These are phyloP conservation scores for Coemansia sp. DNA, from an alignment of 192 early-diverging fungal genomes.

Conservation along the genomic window DNA sequence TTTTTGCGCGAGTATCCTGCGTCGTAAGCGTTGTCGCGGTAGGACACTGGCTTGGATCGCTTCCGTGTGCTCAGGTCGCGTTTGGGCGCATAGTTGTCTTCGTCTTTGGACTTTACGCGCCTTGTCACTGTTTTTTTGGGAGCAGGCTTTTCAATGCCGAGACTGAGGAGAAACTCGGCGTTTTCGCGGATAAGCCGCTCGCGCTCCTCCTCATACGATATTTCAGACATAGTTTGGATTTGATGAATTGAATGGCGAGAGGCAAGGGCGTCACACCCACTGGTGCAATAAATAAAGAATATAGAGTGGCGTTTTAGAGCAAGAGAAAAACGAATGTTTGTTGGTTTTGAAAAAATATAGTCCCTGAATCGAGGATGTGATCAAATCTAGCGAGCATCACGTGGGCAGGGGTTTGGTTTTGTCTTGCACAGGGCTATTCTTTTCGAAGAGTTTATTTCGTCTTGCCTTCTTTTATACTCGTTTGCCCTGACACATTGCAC, in stretches of 20 bases:
- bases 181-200: conserved; percentile 41
- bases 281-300: background rate
- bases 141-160: conserved; percentile 13
- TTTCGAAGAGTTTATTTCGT: background rate
- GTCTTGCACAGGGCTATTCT: background rate
- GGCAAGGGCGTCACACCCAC: background rate
- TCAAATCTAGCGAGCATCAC: background rate
- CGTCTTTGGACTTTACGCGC: conserved; percentile 1
- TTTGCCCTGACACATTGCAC: background rate
- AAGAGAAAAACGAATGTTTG: background rate
- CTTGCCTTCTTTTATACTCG: background rate
- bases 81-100: conserved; percentile 19
- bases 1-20: background rate
- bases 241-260: background rate
- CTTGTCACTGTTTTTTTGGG: background rate
- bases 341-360: background rate
- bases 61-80: conserved; percentile 15
- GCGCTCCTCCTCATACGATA: conserved; percentile 36
- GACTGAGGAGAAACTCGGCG: conserved; percentile 28
- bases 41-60: conserved; percentile 16
- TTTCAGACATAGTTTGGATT: background rate
- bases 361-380: background rate
- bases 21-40: conserved; percentile 21
- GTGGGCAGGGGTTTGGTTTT: background rate
- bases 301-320: background rate